These are phyloP conservation scores for Penicillium sp. DNA, from an alignment of 2,329 filamentous ascomycete genomes.

Conservation along the genomic window DNA sequence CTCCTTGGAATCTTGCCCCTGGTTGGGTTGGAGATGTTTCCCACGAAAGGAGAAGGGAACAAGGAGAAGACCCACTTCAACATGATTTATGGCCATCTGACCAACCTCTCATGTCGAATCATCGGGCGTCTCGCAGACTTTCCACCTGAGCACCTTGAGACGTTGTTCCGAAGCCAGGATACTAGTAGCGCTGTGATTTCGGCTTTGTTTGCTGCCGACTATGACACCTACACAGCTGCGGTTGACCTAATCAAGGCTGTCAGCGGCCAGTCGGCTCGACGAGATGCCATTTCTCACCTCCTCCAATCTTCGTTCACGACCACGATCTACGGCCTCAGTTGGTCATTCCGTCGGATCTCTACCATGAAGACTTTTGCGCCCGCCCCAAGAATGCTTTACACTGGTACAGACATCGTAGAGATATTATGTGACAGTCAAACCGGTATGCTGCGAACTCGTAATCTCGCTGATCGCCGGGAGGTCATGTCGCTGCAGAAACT, in stretches of 20 bases:
- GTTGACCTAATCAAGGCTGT: constrained; percentile 80
- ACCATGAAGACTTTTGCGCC: constrained; percentile 59
- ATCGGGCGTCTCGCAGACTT: constrained; percentile 80
- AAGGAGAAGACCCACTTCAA: constrained; percentile 73
- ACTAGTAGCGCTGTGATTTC: constrained; percentile 74
- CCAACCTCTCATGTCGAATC: constrained; percentile 65
- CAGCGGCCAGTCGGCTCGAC: constrained; percentile 64
- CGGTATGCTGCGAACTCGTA: constrained; percentile 58
- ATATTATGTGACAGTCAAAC: constrained; percentile 63
- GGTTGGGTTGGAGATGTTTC: constrained; percentile 72
- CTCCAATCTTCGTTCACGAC: constrained; percentile 56
- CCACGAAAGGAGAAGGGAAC: constrained; percentile 46
- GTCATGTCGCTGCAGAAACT: constrained; percentile 67
- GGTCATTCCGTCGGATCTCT: constrained; percentile 56
- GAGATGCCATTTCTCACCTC: constrained; percentile 61
- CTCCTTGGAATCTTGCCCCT: constrained; percentile 68
- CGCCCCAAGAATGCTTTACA: constrained; percentile 59
- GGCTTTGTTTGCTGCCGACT: constrained; percentile 76
- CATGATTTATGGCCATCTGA: constrained; percentile 61
- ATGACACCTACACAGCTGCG: constrained; percentile 74
- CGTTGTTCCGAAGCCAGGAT: constrained; percentile 65
- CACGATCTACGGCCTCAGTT: constrained; percentile 56
- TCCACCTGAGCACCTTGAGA: constrained; percentile 63
- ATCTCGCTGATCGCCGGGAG: constrained; percentile 58
- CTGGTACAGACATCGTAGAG: constrained; percentile 61